A percentile compares a stretch with the other conserved stretches of the same genome.
phyloP scores from a whole-genome alignment of 208 protist species.

The Crithidia sp. region DNA sequence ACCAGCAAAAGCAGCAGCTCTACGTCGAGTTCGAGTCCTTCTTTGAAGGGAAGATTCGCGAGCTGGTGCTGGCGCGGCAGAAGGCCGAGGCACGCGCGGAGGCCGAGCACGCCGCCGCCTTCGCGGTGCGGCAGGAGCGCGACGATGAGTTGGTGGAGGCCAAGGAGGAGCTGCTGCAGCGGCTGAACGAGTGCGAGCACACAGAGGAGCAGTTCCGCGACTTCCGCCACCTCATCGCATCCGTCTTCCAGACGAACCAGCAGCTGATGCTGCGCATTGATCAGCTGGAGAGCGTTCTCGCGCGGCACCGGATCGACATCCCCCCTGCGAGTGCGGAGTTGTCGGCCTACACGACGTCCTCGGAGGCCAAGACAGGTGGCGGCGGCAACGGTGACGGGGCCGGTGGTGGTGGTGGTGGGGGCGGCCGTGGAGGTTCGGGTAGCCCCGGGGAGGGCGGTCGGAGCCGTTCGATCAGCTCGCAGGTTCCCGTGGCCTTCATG shows the following conservation, averaged over 20 bases:
- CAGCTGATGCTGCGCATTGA: conserved; percentile 67
- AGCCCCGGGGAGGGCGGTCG: background rate
- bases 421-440: conserved; percentile 3
- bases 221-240: conserved; percentile 72
- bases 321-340: conserved; percentile 46
- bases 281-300: conserved; percentile 53
- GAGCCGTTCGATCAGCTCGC: conserved; percentile 2
- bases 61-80: conserved; percentile 58
- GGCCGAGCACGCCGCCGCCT: conserved; percentile 47
- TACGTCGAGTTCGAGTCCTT: conserved; percentile 63
- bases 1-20: conserved; percentile 41
- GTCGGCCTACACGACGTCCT: conserved; percentile 45
- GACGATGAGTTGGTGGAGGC: conserved; percentile 60
- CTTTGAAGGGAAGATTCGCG: conserved; percentile 67
- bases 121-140: conserved; percentile 55
- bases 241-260: conserved; percentile 80
- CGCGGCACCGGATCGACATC: conserved; percentile 60
- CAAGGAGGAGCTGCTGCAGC: conserved; percentile 64
- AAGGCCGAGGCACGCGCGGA: conserved; percentile 33
- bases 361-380: conserved; percentile 1
- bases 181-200: conserved; percentile 66
- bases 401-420: background rate
- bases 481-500: conserved; percentile 60
- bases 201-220: conserved; percentile 75
- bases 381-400: conserved; percentile 6